A percentile compares a stretch with the other conserved stretches of the same genome.
Conservation (phyloP, 495 filamentous ascomycete genomes). For the Aspergillus steynii region DNA sequence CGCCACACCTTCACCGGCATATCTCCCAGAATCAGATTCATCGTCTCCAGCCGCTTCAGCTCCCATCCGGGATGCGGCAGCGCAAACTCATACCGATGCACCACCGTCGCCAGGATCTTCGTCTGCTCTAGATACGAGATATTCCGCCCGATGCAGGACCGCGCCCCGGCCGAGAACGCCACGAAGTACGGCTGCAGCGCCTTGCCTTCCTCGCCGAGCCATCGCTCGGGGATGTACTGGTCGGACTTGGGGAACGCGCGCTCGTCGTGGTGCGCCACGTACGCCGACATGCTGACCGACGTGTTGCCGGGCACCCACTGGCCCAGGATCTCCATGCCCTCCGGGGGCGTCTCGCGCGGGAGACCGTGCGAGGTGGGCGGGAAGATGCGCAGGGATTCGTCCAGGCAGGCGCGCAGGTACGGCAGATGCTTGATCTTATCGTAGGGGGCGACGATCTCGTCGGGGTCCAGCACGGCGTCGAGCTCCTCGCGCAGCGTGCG, state of each 20-base stretch:
- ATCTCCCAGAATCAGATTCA: constrained; percentile 38
- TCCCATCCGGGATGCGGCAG: constrained; percentile 40
- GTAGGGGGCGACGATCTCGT: constrained; percentile 42
- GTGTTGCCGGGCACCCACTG: constrained; percentile 39
- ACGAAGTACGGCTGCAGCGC: constrained; percentile 43
- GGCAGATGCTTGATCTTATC: constrained; percentile 45
- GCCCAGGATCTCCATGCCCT: constrained; percentile 40
- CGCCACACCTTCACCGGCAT: constrained; percentile 49
- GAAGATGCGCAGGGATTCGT: constrained; percentile 49
- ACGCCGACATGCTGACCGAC: constrained; percentile 35
- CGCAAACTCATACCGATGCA: constrained; percentile 47
- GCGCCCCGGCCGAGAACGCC: constrained; percentile 41
- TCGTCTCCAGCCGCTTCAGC: constrained; percentile 37
- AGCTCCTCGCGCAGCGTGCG: constrained; percentile 59
- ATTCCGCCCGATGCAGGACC: constrained; percentile 48
- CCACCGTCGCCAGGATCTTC: constrained; percentile 40
- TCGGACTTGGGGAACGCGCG: constrained; percentile 32
- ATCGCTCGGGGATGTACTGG: constrained; percentile 39
- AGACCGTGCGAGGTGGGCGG: constrained; percentile 38
- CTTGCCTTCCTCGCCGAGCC: constrained; percentile 40
- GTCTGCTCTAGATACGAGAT: constrained; percentile 48
- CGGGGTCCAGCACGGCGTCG: constrained; percentile 41
- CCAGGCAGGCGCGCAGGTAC: constrained; percentile 46
- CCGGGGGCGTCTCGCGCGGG: constrained; percentile 37
- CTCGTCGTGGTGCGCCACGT: constrained; percentile 33